Conservation (phyloP, 1,284 basidiomycete genomes). For the Ganoderma multipileum region DNA sequence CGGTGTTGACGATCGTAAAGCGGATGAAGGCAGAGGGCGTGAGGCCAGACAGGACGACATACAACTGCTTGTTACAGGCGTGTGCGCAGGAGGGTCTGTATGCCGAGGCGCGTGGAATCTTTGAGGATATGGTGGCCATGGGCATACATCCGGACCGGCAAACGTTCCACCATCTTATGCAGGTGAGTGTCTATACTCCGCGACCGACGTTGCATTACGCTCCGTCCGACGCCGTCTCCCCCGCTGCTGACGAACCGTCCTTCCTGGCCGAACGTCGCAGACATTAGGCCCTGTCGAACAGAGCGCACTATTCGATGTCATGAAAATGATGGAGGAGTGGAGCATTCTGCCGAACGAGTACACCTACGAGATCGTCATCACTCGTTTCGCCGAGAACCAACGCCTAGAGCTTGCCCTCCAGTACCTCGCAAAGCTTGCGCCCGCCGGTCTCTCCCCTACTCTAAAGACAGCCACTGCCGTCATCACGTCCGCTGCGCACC, state of each 20-base stretch:
- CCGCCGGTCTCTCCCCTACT: slow-evolving; percentile 53
- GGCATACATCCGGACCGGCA: slow-evolving; percentile 62
- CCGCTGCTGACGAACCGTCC: neutral
- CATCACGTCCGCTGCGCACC: slow-evolving; percentile 54
- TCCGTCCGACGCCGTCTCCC: neutral
- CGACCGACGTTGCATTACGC: neutral
- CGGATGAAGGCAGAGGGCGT: slow-evolving; percentile 63
- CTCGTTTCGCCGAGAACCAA: slow-evolving; percentile 49
- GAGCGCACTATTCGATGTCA: slow-evolving; percentile 37
- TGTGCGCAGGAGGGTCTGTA: slow-evolving; percentile 49
- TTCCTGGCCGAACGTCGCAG: neutral
- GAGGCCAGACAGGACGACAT: slow-evolving; percentile 58
- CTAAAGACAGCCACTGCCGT: slow-evolving; percentile 55
- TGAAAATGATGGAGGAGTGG: slow-evolving; percentile 56
- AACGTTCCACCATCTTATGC: slow-evolving; percentile 70
- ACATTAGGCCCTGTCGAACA: slow-evolving; percentile 26
- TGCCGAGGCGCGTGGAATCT: slow-evolving; percentile 69
- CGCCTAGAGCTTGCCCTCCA: slow-evolving; percentile 73
- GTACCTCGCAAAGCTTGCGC: slow-evolving; percentile 58
- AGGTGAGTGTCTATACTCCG: slow-evolving; percentile 47
- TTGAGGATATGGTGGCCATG: slow-evolving; percentile 73
- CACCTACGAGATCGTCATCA: slow-evolving; percentile 63
- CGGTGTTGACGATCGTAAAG: slow-evolving; percentile 37
- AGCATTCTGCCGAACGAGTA: slow-evolving; percentile 54
- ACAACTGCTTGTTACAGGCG: slow-evolving; percentile 59